Base-by-base conservation (phyloP, 2,329 filamentous ascomycete species). In the Fusarium torulosum region DNA sequence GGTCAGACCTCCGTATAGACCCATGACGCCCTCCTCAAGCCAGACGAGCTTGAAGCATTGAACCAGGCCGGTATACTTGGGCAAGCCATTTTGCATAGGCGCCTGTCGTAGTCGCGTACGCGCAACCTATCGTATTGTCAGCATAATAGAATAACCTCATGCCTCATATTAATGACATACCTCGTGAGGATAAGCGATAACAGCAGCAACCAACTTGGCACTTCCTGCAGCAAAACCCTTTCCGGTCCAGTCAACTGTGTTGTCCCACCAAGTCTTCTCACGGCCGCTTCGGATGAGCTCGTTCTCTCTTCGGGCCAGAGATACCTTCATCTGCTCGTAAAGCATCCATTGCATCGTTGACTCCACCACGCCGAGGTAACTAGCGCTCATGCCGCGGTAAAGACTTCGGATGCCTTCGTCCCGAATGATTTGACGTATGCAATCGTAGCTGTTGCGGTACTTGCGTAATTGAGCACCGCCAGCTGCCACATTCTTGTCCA, bases 121-220 rank as follows among this genome's bases (percentile, higher is more conserved):
- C 1, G 94, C 91, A 46, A 94, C 91, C 88, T 91, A 67, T 61
- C 15, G 4, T 29, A 55, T 20, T 53, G 53, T 53, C 17, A 53
- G 52, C 15, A 53, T 43, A 6, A 20, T 15, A 35, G 1, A 17
- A 27, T 3, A 15, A 45, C 21, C 37, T 19, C 15, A n/a, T 11
- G 29, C 33, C 40, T 31, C 14, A 27, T 21, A 37, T 15, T n/a
- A 19, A 15, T 21, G 25, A 51, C 83, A 66, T 74, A 94, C 92
- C 84, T 98, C 95, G 75, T 97, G 95, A 2, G 95, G 95, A 81
- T 97, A 98, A 20, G 94, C 95, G 68, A 93, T 81, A 41, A 96
- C 83, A 31, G 93, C 91, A 13, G 95, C 94, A 56, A 97, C 80
- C 56, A 97, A 86, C 80, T 98, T 98, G 15, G 94, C 93, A 35